These are phyloP conservation scores for Tillandsia leiboldiana DNA, from an alignment of 176 grass and related monocot species.

Conservation along the genomic window DNA sequence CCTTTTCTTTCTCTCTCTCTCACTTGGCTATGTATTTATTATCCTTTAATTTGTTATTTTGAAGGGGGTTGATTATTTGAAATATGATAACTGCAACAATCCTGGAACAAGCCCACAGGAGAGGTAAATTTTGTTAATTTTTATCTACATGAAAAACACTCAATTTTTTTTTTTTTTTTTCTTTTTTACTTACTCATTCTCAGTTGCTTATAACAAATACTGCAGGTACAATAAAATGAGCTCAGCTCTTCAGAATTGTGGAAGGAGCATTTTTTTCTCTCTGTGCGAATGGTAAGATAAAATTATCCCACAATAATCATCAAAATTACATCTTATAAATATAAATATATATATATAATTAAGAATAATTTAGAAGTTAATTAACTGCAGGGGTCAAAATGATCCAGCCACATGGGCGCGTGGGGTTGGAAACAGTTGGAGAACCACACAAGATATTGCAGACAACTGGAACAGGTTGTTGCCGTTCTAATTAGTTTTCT, in stretches of 20 bases:
- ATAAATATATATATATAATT: background rate
- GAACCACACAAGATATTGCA: conserved; percentile 76
- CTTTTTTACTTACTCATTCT: background rate
- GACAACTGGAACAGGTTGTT: conserved; percentile 75
- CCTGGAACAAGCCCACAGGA: conserved; percentile 31
- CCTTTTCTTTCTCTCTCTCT: background rate
- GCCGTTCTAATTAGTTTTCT: no score
- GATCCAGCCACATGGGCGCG: conserved; percentile 89
- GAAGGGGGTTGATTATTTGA: conserved; percentile 91
- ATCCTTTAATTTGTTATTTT: background rate
- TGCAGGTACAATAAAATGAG: conserved; percentile 78
- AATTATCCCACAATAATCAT: no score
- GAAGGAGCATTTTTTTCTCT: conserved; percentile 85
- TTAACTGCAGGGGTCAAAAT: conserved; percentile 44
- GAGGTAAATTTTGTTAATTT: conserved; percentile 36
- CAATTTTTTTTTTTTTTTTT: background rate
- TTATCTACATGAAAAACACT: conserved; percentile 1
- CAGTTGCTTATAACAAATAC: background rate
- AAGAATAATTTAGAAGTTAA: background rate
- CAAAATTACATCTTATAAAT: background rate
- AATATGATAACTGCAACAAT: conserved; percentile 88
- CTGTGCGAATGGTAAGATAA: conserved; percentile 71
- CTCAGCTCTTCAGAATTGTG: conserved; percentile 53
- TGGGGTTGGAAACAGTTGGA: conserved; percentile 81
- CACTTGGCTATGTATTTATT: background rate